These are phyloP conservation scores for Phalaenopsis hybrid DNA, from an alignment of 116 monocot species.

Conservation along the genomic window DNA sequence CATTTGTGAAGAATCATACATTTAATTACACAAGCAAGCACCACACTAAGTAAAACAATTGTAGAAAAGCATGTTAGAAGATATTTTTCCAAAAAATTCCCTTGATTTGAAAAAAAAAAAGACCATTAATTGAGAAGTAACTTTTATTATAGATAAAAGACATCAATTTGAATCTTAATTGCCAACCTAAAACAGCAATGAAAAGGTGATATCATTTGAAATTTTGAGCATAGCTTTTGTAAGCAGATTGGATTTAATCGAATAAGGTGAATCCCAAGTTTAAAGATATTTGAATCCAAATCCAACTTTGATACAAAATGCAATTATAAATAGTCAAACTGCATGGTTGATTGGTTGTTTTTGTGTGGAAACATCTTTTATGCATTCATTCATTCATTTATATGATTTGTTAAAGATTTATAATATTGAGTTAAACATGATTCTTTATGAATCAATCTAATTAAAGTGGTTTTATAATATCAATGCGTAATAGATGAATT, in stretches of 20 bases:
- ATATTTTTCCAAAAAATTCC: neutral
- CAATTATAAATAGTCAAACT: neutral
- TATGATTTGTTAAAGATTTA: no score
- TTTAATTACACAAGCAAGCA: neutral
- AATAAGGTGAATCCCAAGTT: neutral
- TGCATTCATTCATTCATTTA: no score
- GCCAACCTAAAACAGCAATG: neutral
- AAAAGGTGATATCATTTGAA: neutral
- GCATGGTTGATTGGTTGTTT: no score
- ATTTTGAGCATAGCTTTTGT: neutral
- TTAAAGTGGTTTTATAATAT: no score
- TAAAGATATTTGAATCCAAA: neutral
- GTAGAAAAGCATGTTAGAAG: neutral
- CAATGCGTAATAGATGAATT: no score
- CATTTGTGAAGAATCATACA: constrained; percentile 4
- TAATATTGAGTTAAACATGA: no score
- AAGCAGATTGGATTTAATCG: neutral
- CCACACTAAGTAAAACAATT: neutral
- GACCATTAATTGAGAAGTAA: neutral
- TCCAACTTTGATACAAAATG: neutral
- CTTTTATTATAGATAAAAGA: neutral
- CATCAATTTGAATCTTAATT: neutral
- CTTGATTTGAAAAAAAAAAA: neutral
- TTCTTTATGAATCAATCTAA: no score
- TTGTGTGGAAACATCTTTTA: no score